These are phyloP conservation scores for Colletotrichum endophyticum DNA, from an alignment of 2,329 filamentous ascomycete species.

Conservation along the genomic window DNA sequence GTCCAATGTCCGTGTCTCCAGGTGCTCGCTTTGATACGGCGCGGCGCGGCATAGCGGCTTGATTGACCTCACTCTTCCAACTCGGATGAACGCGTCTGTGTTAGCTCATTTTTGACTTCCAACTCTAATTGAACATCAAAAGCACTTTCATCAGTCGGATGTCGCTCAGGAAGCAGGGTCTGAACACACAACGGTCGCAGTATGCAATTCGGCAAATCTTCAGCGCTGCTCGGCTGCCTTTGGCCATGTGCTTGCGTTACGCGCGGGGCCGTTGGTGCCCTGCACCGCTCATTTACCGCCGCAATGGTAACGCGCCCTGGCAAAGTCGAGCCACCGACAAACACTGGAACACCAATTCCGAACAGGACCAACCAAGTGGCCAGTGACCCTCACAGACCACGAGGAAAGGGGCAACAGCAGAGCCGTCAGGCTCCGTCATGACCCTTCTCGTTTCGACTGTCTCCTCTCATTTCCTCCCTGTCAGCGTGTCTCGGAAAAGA, in stretches of 20 bases:
- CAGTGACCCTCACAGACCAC: not conserved
- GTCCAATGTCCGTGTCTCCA: not conserved
- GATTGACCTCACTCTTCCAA: not conserved
- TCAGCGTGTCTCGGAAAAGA: not conserved
- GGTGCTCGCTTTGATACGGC: not conserved
- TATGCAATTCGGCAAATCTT: not conserved
- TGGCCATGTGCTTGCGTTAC: not conserved
- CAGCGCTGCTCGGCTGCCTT: not conserved
- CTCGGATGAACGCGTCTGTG: not conserved
- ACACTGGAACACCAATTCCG: not conserved
- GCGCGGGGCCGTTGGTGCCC: not conserved
- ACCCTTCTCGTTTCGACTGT: not conserved
- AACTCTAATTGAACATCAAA: slow-evolving; percentile 19
- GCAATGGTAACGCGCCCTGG: slow-evolving; percentile 5
- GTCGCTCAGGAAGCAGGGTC: not conserved
- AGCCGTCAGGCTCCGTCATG: not conserved
- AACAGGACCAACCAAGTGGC: not conserved
- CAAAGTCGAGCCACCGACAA: not conserved
- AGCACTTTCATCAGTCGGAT: not conserved
- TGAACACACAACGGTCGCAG: not conserved
- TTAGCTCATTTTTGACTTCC: not conserved
- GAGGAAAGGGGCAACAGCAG: slow-evolving; percentile 15
- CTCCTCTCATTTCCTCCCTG: slow-evolving; percentile 6
- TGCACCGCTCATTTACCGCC: slow-evolving; percentile 15
- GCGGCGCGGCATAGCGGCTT: not conserved